Evolutionary conservation across 2,329 filamentous ascomycete genomes (phyloP), one percentile per base, ranked within the genome.

Genomic region (Calonectria honghensis): DNA sequence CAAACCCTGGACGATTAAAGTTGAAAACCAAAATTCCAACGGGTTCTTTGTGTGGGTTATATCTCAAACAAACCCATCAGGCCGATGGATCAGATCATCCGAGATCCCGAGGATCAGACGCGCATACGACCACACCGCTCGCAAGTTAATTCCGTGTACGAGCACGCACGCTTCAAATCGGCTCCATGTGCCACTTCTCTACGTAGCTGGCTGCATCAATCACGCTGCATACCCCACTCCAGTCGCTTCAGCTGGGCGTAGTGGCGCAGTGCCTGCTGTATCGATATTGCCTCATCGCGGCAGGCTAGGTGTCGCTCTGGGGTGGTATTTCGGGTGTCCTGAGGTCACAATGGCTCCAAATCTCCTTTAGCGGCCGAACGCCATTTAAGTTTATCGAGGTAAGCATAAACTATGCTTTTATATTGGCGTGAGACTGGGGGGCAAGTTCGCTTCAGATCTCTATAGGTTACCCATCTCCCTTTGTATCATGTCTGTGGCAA

Each of bases 331-430:
- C 16, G n/a, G 13, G 35, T 6, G 18, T 31, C 20, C 2, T 14
- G 27, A 27, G 35, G 35, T 20, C 27, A 18, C 14, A 41, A 18
- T 41, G 5, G 24, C 18, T 16, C 14, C 16, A 27, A 4, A 57
- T 6, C 29, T n/a, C 14, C 31, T 41, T 41, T 63, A 39, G 57
- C 27, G 57, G 37, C 24, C 9, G 27, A 10, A 18, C 11, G 14
- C 13, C 2, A 10, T 41, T 63, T 20, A 63, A 41, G 35, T 41
- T 41, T 63, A 63, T 63, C 57, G 14, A 41, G 37, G 35, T 63
- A 63, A 63, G 57, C 57, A 63, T 63, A 63, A 63, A 63, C 18
- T 41, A 27, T 18, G 14, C 35, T 63, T 31, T 14, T 27, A 41
- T 7, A 5, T 27, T 7, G 3, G 27, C 5, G 24, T 27, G 14